These are phyloP conservation scores for Exobasidium cylindrosporum DNA, from an alignment of 1,284 basidiomycete species.

Conservation along the genomic window DNA sequence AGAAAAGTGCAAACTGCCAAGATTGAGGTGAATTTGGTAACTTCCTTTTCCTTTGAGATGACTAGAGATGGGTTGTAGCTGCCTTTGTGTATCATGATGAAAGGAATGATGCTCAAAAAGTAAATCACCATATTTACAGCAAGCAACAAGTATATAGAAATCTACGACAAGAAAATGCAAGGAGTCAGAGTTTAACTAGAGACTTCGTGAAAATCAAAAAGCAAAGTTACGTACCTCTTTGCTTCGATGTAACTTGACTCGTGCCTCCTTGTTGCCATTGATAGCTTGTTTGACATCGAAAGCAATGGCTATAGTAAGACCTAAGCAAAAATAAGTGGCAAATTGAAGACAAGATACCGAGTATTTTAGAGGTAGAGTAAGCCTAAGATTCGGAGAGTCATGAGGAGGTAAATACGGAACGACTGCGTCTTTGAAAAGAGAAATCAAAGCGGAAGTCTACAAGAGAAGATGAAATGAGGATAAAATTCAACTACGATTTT, in stretches of 20 bases:
- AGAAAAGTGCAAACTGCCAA: conserved; percentile 4
- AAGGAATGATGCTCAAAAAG: not conserved
- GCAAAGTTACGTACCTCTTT: not conserved
- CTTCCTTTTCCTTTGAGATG: not conserved
- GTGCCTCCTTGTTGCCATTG: conserved; percentile 4
- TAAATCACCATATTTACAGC: conserved; percentile 6
- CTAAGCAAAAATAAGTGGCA: conserved; percentile 1
- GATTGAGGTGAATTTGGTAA: conserved; percentile 1
- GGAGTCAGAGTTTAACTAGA: not conserved
- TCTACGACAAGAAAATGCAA: not conserved
- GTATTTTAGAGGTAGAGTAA: not conserved
- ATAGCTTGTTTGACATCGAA: conserved; percentile 10
- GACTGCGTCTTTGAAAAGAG: conserved; percentile 3
- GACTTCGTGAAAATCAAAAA: not conserved
- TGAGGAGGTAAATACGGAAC: not conserved
- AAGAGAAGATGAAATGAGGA: too few species aligned
- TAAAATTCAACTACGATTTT: too few species aligned
- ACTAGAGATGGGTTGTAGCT: not conserved
- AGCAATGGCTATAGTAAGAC: conserved; percentile 10
- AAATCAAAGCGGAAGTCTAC: conserved; percentile 4
- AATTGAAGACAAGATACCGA: conserved; percentile 1
- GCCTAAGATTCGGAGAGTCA: conserved; percentile 1
- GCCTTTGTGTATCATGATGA: not conserved
- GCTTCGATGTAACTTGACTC: conserved; percentile 5
- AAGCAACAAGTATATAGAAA: conserved; percentile 5